Percentiles rank a stretch among this genome's conserved stretches.
phyloP scores from a whole-genome alignment of 148 eudicot genomes.

The Fagopyrum homotropicum region DNA sequence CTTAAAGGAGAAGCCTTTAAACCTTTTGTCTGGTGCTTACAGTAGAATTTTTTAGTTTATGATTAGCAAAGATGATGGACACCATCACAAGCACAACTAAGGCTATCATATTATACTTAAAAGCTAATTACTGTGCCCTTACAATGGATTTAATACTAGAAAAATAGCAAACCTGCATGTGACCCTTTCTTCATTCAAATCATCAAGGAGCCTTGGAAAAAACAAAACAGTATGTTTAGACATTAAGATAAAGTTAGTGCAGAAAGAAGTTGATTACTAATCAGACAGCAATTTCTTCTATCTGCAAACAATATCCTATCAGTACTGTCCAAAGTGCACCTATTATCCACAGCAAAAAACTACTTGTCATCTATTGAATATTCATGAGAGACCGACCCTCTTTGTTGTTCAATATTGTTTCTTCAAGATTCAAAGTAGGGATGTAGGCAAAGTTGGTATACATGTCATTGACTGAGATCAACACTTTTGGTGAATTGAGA shows the following conservation, averaged over 20 bases:
- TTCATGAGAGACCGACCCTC: neutral
- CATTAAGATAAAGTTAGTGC: constrained; percentile 6
- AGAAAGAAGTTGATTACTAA: constrained; percentile 1
- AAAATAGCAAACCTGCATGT: neutral
- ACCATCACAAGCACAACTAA: constrained; percentile 10
- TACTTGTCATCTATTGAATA: neutral
- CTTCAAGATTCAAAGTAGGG: no score
- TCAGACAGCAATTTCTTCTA: neutral
- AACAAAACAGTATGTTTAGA: neutral
- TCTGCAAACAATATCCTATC: constrained; percentile 1
- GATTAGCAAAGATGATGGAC: constrained; percentile 8
- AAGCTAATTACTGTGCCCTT: constrained; percentile 2
- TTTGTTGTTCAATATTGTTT: neutral
- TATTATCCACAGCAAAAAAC: neutral
- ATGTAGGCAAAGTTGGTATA: no score
- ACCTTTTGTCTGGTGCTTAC: constrained; percentile 8
- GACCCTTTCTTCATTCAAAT: constrained; percentile 9
- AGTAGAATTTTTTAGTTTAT: neutral
- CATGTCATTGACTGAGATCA: no score
- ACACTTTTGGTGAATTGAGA: no score
- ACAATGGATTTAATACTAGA: neutral
- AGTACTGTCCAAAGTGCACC: constrained; percentile 1
- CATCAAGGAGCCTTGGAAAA: constrained; percentile 2
- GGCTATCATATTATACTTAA: constrained; percentile 9
- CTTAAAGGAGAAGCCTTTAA: neutral